A percentile compares a stretch with the other conserved stretches of the same genome.
Conservation (phyloP, 495 filamentous ascomycete species). For the Pseudomonodictys pantanalensis region DNA sequence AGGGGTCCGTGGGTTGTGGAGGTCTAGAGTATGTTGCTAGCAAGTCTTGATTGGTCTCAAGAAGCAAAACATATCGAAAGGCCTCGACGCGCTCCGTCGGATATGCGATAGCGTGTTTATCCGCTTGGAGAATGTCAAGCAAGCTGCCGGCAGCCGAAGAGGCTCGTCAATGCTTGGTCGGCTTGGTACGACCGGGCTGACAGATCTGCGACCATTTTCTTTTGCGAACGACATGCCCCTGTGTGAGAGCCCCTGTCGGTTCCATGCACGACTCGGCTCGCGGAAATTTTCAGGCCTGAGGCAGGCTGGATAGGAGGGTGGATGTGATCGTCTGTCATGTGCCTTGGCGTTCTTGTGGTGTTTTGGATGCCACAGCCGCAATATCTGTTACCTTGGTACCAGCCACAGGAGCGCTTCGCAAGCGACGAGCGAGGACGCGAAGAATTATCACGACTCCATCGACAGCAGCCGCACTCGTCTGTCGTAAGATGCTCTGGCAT, state of each 20-base stretch:
- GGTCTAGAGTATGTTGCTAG: not conserved
- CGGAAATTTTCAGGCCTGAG: constrained; percentile 8
- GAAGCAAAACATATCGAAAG: not conserved
- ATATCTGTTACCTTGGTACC: not conserved
- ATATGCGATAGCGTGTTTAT: constrained; percentile 8
- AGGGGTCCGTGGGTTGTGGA: not conserved
- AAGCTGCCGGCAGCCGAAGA: constrained; percentile 5
- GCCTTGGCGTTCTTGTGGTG: not conserved
- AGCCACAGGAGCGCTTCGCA: too few species aligned
- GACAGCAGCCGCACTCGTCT: too few species aligned
- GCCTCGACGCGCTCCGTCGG: not conserved
- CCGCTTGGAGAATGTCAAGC: constrained; percentile 11
- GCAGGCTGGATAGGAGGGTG: not conserved
- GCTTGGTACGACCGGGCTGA: not conserved
- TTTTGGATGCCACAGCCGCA: constrained; percentile 1
- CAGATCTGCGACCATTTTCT: constrained; percentile 27
- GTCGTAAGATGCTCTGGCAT: too few species aligned
- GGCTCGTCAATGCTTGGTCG: not conserved
- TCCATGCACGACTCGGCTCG: not conserved
- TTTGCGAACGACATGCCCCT: constrained; percentile 7
- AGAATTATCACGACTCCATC: too few species aligned
- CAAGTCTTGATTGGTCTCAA: not conserved
- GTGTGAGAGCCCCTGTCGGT: constrained; percentile 4
- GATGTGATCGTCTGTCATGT: not conserved
- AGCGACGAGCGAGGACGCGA: not conserved